A percentile compares a stretch with the other conserved stretches of the same genome.
Conservation (phyloP, 23 red algal genomes). For the Rhodosorus marinus region DNA sequence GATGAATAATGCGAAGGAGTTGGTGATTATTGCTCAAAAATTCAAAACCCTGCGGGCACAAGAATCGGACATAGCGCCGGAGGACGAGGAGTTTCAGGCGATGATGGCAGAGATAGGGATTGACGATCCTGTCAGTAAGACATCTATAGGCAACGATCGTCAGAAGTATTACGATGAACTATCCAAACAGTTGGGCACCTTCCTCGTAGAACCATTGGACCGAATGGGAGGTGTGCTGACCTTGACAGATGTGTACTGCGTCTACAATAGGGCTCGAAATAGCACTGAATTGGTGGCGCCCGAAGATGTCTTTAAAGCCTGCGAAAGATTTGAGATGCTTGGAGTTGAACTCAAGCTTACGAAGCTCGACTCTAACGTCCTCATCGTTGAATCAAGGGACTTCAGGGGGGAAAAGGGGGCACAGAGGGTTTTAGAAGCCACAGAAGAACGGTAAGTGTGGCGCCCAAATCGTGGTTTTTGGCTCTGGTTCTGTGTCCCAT, state of each 20-base stretch:
- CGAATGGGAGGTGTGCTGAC: conserved; percentile 56
- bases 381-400: conserved; percentile 18
- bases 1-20: conserved; percentile 21
- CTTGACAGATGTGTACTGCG: conserved; percentile 56
- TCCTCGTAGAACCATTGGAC: conserved; percentile 22
- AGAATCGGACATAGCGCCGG: too few relatives aligned
- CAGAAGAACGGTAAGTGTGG: too few relatives aligned
- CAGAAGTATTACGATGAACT: conserved; percentile 35
- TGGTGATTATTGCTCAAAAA: conserved; percentile 35
- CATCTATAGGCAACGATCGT: conserved; percentile 13
- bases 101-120: conserved; percentile 75
- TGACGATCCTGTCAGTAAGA: conserved; percentile 52
- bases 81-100: conserved; percentile 34
- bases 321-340: conserved; percentile 20
- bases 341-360: conserved; percentile 11
- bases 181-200: conserved; percentile 25
- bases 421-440: too few relatives aligned
- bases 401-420: too few relatives aligned
- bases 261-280: conserved; percentile 39
- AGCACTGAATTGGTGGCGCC: conserved; percentile 51
- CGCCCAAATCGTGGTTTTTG: too few relatives aligned
- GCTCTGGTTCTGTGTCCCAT: too few relatives aligned
- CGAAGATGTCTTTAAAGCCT: conserved; percentile 57
- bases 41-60: too few relatives aligned
- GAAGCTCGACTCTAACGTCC: conserved; percentile 33